These are phyloP conservation scores for Inonotus hispidus DNA, from an alignment of 1,284 basidiomycete genomes.

Conservation along the genomic window DNA sequence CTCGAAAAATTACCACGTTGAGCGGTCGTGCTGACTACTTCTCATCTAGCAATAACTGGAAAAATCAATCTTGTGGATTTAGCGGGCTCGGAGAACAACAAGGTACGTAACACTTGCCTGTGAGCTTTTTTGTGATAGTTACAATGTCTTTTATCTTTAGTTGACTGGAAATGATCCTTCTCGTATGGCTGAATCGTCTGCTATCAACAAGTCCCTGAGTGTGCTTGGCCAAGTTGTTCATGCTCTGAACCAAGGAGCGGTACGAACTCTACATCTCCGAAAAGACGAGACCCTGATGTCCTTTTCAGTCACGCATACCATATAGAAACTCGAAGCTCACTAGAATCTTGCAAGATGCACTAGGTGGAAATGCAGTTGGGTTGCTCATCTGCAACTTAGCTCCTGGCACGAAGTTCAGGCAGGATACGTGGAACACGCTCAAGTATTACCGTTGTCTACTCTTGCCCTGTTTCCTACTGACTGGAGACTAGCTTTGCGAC, in stretches of 20 bases:
- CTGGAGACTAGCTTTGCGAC: conserved; percentile 59
- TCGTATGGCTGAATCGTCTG: conserved; percentile 76
- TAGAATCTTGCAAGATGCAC: conserved; percentile 76
- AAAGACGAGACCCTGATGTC: conserved; percentile 4
- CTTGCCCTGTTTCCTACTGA: background rate
- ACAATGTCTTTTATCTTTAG: conserved; percentile 26
- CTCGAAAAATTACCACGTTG: background rate
- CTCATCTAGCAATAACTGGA: conserved; percentile 48
- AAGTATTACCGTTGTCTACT: conserved; percentile 44
- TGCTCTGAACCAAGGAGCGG: conserved; percentile 69
- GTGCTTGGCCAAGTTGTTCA: conserved; percentile 81
- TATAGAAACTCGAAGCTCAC: conserved; percentile 84
- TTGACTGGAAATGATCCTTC: conserved; percentile 76
- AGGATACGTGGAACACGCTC: conserved; percentile 80
- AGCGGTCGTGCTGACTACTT: background rate
- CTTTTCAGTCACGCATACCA: conserved; percentile 62
- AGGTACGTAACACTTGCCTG: conserved; percentile 35
- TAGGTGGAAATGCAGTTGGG: conserved; percentile 72
- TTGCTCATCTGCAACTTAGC: conserved; percentile 81
- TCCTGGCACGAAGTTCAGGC: conserved; percentile 70
- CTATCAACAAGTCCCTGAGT: conserved; percentile 82
- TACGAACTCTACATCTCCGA: conserved; percentile 29
- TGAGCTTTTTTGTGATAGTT: background rate
- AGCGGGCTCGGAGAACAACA: conserved; percentile 86
- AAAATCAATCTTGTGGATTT: conserved; percentile 83